Base-by-base conservation (phyloP, 192 early-diverging fungal genomes). In the Backusella parvicylindrica region DNA sequence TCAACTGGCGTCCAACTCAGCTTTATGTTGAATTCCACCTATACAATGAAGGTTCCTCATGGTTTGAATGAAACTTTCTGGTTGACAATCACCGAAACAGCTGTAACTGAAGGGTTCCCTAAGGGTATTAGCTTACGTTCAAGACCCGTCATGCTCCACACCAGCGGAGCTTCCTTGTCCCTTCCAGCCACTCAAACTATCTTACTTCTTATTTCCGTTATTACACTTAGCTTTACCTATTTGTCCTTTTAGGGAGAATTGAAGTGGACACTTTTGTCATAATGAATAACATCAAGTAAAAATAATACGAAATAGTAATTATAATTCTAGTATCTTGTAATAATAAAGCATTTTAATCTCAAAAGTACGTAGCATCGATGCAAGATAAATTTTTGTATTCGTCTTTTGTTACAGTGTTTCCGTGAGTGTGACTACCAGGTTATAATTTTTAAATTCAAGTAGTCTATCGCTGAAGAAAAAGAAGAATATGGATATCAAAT, bases 1-100 rank as follows among this genome's bases (percentile, higher is more conserved):
- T 77, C 75, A 5, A 69, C 79, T 28, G 79, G 79, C 15, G 37
- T 68, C 23, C 49, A 32, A 36, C 32, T 73, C 23, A 28, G 8
- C 15, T 63, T 63, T n/a, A 75, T 64, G 7, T 40, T 64, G 13
- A 76, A 76, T 38, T 64, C 41, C 30, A 71, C 74, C 13, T 80
- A 80, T 18, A 70, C 70, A 21, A 76, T 74, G 79, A 69, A 73
- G 31, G 74, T 80, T 37, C 79, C 79, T n/a, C 64, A 47, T n/a
- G 74, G 74, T 30, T 32, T 80, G n/a, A 76, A 80, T 67, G 23
- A 56, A 12, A 71, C 75, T 13, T 68, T 80, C 56, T 80, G 70
- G 40, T 32, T 77, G n/a, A 70, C 76, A 28, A 40, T 77, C 18
- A 77, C 76, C 23, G 70, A 70, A 38, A 26, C 40, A 13, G 60